phyloP scores from a whole-genome alignment of 441 rosid genomes.

The Biscutella laevigata region DNA sequence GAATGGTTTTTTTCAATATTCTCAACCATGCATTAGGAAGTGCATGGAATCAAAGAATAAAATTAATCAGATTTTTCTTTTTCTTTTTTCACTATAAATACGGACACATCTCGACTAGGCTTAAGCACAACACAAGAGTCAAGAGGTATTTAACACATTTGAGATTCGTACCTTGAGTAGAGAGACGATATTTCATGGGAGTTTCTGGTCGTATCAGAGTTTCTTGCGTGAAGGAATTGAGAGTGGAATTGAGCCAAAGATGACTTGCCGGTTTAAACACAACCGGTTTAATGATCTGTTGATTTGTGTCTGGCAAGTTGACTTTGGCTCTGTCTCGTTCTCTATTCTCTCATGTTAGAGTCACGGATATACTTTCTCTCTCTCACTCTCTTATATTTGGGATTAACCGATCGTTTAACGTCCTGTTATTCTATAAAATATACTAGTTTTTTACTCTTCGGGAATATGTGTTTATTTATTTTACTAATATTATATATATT shows the following conservation, averaged over 20 bases:
- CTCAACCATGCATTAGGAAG: constrained; percentile 13
- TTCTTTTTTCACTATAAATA: no score
- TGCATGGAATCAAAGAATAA: constrained; percentile 3
- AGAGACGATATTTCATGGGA: background rate
- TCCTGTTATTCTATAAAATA: no score
- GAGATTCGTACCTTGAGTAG: background rate
- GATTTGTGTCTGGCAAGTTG: constrained; percentile 26
- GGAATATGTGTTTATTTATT: no score
- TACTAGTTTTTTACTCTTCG: no score
- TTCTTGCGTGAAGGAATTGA: constrained; percentile 20
- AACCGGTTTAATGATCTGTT: constrained; percentile 10
- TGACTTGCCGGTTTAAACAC: constrained; percentile 27
- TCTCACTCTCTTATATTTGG: no score
- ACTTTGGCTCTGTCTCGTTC: constrained; percentile 23
- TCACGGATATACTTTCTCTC: no score
- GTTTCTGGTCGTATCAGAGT: constrained; percentile 12
- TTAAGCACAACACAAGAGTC: constrained; percentile 11
- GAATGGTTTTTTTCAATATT: constrained; percentile 21
- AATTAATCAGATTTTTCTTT: background rate
- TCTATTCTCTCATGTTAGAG: constrained; percentile 18
- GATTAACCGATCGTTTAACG: no score
- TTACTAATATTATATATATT: no score
- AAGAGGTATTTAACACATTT: background rate
- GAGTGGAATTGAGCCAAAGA: constrained; percentile 25
- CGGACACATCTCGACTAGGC: background rate